Conservation (phyloP, 176 grass and related monocot genomes). For the Rhynchospora tenuis region DNA sequence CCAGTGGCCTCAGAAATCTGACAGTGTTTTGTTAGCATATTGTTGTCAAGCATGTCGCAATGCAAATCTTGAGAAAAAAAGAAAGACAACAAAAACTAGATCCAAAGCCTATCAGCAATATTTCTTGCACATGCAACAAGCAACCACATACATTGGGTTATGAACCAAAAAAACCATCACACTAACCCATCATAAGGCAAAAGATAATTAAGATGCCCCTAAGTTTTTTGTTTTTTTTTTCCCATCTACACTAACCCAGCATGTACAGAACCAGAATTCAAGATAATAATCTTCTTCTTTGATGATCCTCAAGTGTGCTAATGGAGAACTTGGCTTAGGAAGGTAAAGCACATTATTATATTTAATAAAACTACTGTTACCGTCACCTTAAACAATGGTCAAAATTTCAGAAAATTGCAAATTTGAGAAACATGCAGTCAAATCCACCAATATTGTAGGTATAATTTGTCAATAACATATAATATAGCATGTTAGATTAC, state of each 20-base stretch:
- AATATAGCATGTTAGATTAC: background rate
- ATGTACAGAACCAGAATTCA: background rate
- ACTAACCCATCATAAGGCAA: too few relatives aligned
- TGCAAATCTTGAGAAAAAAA: background rate
- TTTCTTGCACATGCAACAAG: too few relatives aligned
- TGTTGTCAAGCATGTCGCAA: background rate
- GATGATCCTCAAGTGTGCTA: background rate
- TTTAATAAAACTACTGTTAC: background rate
- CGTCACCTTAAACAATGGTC: background rate
- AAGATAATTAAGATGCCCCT: background rate
- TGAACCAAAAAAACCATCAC: too few relatives aligned
- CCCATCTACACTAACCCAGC: background rate
- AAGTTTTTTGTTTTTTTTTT: background rate
- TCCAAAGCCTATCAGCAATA: background rate
- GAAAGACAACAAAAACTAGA: background rate
- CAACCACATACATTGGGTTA: too few relatives aligned
- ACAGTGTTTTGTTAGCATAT: background rate
- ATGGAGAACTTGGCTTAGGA: background rate
- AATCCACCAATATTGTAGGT: background rate
- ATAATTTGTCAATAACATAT: background rate
- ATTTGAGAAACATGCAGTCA: conserved; percentile 4
- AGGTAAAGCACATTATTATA: background rate
- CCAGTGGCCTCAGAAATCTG: conserved; percentile 22
- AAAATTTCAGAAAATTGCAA: background rate
- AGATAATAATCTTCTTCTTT: background rate